Percentiles rank a stretch among this genome's conserved stretches.
These are phyloP conservation scores for Phytophthora citricola DNA, from an alignment of 352 stramenopile genomes.

Conservation along the genomic window DNA sequence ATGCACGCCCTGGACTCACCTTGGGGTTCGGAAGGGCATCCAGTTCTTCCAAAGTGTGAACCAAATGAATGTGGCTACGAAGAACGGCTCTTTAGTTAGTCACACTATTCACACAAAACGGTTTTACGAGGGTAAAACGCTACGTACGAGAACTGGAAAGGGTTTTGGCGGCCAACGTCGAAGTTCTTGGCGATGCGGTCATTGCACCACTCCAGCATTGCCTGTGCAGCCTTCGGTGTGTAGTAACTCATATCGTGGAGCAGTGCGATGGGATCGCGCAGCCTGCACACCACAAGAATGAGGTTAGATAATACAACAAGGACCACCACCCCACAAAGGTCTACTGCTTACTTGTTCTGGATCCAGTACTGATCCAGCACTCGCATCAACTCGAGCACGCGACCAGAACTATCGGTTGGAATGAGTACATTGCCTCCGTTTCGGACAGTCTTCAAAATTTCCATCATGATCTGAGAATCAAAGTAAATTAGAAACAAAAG, in stretches of 20 bases:
- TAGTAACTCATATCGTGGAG: constrained; percentile 92
- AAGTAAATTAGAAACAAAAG: not conserved
- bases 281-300: constrained; percentile 39
- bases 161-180: constrained; percentile 87
- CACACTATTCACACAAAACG: not conserved
- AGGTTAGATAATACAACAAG: not conserved
- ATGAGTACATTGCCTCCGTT: constrained; percentile 95
- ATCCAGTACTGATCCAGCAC: constrained; percentile 97
- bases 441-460: constrained; percentile 93
- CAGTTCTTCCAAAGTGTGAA: constrained; percentile 88
- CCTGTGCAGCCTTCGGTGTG: constrained; percentile 86
- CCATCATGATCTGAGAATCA: constrained; percentile 86
- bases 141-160: constrained; percentile 88
- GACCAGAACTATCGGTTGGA: constrained; percentile 93
- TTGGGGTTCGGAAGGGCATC: constrained; percentile 87
- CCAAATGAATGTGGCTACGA: constrained; percentile 83
- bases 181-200: constrained; percentile 92
- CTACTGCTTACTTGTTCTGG: constrained; percentile 85
- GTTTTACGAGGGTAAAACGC: not conserved
- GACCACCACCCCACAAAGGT: constrained; percentile 11
- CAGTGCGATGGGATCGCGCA: constrained; percentile 85
- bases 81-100: constrained; percentile 3
- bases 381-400: constrained; percentile 96
- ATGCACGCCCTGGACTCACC: constrained; percentile 25
- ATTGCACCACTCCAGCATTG: constrained; percentile 92